These are phyloP conservation scores for Phialophora macrospora DNA, from an alignment of 2,329 filamentous ascomycete genomes.

Conservation along the genomic window DNA sequence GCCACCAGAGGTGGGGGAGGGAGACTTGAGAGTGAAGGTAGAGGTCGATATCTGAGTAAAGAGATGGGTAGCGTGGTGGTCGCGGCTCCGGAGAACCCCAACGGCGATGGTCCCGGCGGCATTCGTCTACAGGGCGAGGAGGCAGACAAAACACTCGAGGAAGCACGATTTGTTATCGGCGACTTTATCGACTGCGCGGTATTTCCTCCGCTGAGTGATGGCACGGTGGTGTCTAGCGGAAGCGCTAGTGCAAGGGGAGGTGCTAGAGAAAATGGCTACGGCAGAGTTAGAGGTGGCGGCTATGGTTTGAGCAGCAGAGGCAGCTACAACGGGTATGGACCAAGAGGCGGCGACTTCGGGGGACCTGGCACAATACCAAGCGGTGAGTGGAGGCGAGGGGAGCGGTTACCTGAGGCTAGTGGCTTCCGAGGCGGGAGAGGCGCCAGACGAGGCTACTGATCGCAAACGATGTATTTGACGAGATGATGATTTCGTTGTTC, in stretches of 20 bases:
- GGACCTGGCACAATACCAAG: conserved; percentile 45
- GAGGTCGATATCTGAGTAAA: conserved; percentile 72
- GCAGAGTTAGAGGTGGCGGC: conserved; percentile 46
- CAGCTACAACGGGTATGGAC: conserved; percentile 49
- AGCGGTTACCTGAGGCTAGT: conserved; percentile 51
- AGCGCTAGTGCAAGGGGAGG: conserved; percentile 35
- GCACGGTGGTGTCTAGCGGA: conserved; percentile 61
- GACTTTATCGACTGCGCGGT: conserved; percentile 87
- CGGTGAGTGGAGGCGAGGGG: conserved; percentile 57
- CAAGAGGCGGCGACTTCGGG: conserved; percentile 47
- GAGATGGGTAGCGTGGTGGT: conserved; percentile 84
- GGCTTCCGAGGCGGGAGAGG: conserved; percentile 46
- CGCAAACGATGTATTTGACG: neutral
- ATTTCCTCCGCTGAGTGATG: conserved; percentile 74
- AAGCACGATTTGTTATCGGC: conserved; percentile 82
- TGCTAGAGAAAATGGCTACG: conserved; percentile 53
- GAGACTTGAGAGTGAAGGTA: conserved; percentile 41
- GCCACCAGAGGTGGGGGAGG: conserved; percentile 45
- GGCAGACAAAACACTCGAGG: conserved; percentile 72
- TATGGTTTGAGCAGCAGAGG: conserved; percentile 49
- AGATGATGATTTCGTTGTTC: neutral
- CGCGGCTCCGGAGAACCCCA: conserved; percentile 52
- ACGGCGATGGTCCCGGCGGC: conserved; percentile 48
- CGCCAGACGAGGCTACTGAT: conserved; percentile 30
- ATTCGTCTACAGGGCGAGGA: conserved; percentile 59